These are phyloP conservation scores for Phyllosticta ampelicida DNA, from an alignment of 2,329 filamentous ascomycete species.

Conservation along the genomic window DNA sequence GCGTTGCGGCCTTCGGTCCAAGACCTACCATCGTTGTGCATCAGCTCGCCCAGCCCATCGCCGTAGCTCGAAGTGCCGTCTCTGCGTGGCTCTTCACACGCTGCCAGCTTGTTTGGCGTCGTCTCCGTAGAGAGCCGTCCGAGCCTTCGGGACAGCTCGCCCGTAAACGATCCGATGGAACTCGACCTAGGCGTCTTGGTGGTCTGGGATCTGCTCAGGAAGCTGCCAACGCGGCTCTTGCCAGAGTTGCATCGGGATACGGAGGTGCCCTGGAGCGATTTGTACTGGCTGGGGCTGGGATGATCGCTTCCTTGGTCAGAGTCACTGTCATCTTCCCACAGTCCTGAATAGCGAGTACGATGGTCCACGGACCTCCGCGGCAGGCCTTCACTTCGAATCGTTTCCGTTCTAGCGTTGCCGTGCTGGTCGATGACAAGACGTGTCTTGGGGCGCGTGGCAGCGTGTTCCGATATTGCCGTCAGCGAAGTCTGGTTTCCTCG, in stretches of 20 bases:
- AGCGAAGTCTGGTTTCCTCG: conserved; percentile 31
- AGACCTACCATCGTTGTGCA: conserved; percentile 2
- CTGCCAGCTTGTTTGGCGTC: not conserved
- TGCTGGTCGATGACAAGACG: conserved; percentile 39
- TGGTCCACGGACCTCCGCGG: conserved; percentile 23
- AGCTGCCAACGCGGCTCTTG: not conserved
- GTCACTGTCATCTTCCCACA: conserved; percentile 33
- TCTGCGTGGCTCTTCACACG: conserved; percentile 15
- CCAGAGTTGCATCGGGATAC: not conserved
- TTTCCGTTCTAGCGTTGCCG: conserved; percentile 37
- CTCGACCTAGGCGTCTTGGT: conserved; percentile 3
- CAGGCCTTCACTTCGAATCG: conserved; percentile 26
- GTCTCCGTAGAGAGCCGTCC: conserved; percentile 1
- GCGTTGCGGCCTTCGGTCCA: conserved; percentile 14
- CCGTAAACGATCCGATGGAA: conserved; percentile 2
- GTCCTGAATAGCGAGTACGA: conserved; percentile 30
- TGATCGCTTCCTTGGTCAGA: conserved; percentile 16
- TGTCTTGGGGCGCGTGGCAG: conserved; percentile 27
- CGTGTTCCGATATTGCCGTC: conserved; percentile 36
- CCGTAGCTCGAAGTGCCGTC: conserved; percentile 24
- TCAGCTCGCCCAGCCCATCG: conserved; percentile 15
- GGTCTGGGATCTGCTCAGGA: not conserved
- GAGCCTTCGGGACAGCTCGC: conserved; percentile 3
- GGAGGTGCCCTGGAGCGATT: not conserved
- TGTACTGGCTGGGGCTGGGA: not conserved